These are phyloP conservation scores for Cokeromyces recurvatus DNA, from an alignment of 371 early-diverging fungal genomes.

Conservation along the genomic window DNA sequence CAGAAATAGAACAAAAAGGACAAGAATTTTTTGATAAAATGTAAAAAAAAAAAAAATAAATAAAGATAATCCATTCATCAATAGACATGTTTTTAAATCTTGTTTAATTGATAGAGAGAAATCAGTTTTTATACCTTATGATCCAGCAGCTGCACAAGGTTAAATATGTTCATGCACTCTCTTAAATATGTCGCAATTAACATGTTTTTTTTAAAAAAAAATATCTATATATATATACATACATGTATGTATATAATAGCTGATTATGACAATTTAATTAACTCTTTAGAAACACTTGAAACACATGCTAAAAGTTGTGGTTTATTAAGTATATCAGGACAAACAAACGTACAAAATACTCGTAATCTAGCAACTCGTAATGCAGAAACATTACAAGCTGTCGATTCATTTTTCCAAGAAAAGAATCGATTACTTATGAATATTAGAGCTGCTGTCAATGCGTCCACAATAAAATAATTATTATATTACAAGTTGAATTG, in stretches of 20 bases:
- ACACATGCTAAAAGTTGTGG: conserved; percentile 37
- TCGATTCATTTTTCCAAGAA: conserved; percentile 37
- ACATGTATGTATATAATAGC: too few species aligned
- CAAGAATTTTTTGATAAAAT: conserved; percentile 45
- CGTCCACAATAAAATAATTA: conserved; percentile 5
- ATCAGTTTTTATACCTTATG: conserved; percentile 30
- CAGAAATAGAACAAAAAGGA: conserved; percentile 38
- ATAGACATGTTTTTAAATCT: neutral
- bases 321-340: conserved; percentile 40
- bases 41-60: conserved; percentile 11
- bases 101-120: conserved; percentile 40
- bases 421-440: conserved; percentile 37
- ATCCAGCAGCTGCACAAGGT: conserved; percentile 31
- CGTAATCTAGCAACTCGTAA: conserved; percentile 39
- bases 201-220: too few species aligned
- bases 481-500: too few species aligned
- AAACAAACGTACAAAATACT: conserved; percentile 14
- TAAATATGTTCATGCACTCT: too few species aligned
- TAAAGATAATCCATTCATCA: too few species aligned
- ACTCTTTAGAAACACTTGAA: conserved; percentile 26
- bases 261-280: conserved; percentile 34
- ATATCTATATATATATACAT: too few species aligned
- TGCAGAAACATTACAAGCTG: conserved; percentile 36
- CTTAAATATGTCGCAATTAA: too few species aligned
- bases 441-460: conserved; percentile 35